Evolutionary conservation across 768 basidiomycete species (phyloP).

Genomic region (Pholiota conissans): DNA sequence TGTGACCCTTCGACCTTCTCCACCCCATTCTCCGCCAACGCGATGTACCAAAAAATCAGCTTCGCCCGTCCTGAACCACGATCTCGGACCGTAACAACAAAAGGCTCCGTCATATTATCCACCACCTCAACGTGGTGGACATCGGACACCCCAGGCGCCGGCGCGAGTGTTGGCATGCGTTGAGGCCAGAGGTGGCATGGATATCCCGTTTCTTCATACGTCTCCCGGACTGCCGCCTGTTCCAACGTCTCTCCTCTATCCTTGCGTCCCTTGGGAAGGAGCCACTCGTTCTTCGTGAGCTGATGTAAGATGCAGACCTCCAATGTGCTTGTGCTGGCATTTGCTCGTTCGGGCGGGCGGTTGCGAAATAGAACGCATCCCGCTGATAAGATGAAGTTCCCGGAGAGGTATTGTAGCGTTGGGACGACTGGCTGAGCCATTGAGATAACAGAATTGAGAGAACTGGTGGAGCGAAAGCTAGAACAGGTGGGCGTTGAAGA

Average conservation of each 20-base stretch:
- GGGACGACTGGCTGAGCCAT: conserved; percentile 23
- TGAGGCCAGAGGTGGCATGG: conserved; percentile 49
- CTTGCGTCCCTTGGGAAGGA: conserved; percentile 66
- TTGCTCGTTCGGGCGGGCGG: conserved; percentile 1
- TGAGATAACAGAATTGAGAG: too few species aligned
- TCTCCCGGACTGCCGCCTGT: conserved; percentile 56
- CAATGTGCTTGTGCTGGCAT: conserved; percentile 13
- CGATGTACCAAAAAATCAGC: conserved; percentile 54
- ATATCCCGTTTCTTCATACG: conserved; percentile 46
- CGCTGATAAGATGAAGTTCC: conserved; percentile 40
- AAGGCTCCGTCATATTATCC: conserved; percentile 30
- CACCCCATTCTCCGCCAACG: conserved; percentile 30
- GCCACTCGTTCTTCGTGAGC: conserved; percentile 51
- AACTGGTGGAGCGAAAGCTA: too few species aligned
- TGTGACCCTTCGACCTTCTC: conserved; percentile 41
- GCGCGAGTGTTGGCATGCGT: conserved; percentile 56
- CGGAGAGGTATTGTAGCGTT: conserved; percentile 26
- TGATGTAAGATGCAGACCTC: conserved; percentile 42
- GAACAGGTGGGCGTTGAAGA: too few species aligned
- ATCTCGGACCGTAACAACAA: conserved; percentile 30
- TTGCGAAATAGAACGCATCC: conserved; percentile 39
- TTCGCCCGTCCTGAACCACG: conserved; percentile 25
- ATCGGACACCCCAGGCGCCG: conserved; percentile 42
- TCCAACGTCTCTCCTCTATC: conserved; percentile 54
- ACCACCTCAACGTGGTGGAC: conserved; percentile 22